Evolutionary conservation across 805 yeast species (phyloP).

Genomic region (Wickerhamiella shivajii): DNA sequence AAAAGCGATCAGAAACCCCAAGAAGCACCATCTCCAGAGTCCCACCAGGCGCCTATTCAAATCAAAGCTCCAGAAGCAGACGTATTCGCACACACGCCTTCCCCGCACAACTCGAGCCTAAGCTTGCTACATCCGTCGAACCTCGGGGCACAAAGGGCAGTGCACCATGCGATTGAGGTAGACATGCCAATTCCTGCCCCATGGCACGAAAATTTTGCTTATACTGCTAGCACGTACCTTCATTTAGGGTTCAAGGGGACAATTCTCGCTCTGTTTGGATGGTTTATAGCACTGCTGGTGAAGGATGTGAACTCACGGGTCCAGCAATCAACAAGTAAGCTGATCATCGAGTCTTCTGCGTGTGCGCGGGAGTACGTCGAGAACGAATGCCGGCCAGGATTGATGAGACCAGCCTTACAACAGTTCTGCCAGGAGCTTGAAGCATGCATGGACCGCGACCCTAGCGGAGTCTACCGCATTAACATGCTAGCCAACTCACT

Average conservation of each 20-base stretch:
- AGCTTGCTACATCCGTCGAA: slow-evolving; percentile 13
- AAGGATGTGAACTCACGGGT: slow-evolving; percentile 57
- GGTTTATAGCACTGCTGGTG: slow-evolving; percentile 37
- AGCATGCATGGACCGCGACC: slow-evolving; percentile 68
- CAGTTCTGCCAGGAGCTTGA: slow-evolving; percentile 55
- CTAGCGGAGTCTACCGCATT: slow-evolving; percentile 45
- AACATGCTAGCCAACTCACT: slow-evolving; percentile 60
- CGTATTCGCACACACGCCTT: neutral
- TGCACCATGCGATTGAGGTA: slow-evolving; percentile 8
- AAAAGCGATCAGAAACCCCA: too few relatives aligned
- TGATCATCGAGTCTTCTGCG: slow-evolving; percentile 41
- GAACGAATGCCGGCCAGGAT: slow-evolving; percentile 47
- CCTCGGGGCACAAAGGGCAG: slow-evolving; percentile 16
- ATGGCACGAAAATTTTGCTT: slow-evolving; percentile 30
- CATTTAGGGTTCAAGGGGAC: slow-evolving; percentile 46
- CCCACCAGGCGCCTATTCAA: too few relatives aligned
- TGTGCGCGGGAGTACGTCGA: slow-evolving; percentile 55
- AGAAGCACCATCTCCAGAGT: too few relatives aligned
- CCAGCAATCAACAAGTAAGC: slow-evolving; percentile 38
- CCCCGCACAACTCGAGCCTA: neutral
- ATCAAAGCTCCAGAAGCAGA: neutral
- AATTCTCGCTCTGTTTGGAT: slow-evolving; percentile 33
- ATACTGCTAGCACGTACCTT: slow-evolving; percentile 44
- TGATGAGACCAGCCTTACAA: slow-evolving; percentile 63
- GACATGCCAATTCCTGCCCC: slow-evolving; percentile 21